Evolutionary conservation across 805 yeast species (phyloP), one percentile per base, ranked within the genome.

Genomic region (Zygosaccharomyces siamensis): DNA sequence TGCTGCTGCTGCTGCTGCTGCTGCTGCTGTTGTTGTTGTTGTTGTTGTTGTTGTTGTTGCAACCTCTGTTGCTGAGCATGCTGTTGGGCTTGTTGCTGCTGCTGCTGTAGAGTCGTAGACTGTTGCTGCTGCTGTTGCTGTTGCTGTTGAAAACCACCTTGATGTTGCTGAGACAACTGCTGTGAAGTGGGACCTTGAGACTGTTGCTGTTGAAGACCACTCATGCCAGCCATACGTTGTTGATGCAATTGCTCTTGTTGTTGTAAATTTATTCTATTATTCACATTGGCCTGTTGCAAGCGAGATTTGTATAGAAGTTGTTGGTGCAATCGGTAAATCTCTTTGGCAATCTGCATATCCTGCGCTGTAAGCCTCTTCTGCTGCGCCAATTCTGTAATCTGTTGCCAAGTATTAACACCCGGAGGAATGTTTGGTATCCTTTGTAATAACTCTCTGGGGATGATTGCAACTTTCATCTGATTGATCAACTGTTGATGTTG

Each of bases 331-430:
- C 78, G 75, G 64, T 88, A 88, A 7, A 84, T 80, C 50, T 80
- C 83, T 62, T 79, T 82, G 39, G 86, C 80, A 21, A 77, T 64
- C 12, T 78, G 78, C 71, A 83, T 69, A 24, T 77, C 78, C 30
- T 80, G 76, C 5, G 78, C 76, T 1, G 86, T 80, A 35, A 86
- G 68, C 50, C 79, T 72, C 50, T 79, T 80, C 53, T 78, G 75
- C 54, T 79, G 77, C 39, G 81, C 67, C 56, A 82, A 75, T 37
- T 82, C 84, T 64, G 82, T 79, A 26, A 88, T 80, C 61, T 82
- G 86, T 20, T 80, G 78, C 96, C 96, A 89, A 5, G 95, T 86
- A 56, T 78, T 83, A 26, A 83, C 83, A 43, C 81, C 84, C 11
- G 83, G 83, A 0, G 97, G 97, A 30, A 88, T 71, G 41, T 78